Conservation (phyloP, 78 protist species). For the Goniomonas avonlea region DNA sequence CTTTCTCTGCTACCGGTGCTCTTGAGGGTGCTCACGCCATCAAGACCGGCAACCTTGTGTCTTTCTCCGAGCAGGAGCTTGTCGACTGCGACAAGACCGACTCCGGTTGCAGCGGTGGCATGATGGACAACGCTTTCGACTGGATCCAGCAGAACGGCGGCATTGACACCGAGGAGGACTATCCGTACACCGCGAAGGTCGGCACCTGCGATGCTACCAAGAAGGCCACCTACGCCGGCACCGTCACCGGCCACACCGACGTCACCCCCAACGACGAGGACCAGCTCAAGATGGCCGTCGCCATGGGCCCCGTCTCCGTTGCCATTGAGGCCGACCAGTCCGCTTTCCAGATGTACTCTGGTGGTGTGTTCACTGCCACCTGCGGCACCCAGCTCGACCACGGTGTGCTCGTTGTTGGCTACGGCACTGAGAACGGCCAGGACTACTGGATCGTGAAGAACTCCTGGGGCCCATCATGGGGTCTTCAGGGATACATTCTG, state of each 20-base stretch:
- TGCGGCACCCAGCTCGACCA: constrained; percentile 62
- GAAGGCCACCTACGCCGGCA: constrained; percentile 26
- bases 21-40: constrained; percentile 31
- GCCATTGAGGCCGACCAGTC: constrained; percentile 68
- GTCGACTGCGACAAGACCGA: constrained; percentile 35
- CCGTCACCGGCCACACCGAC: constrained; percentile 38
- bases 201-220: constrained; percentile 17
- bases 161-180: constrained; percentile 64
- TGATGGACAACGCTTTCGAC: constrained; percentile 41
- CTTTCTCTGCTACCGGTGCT: constrained; percentile 55
- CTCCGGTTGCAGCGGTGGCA: constrained; percentile 58
- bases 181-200: constrained; percentile 69
- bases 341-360: constrained; percentile 65
- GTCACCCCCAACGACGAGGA: constrained; percentile 47
- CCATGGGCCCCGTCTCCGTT: constrained; percentile 64
- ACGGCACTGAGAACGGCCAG: too few species aligned
- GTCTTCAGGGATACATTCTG: too few species aligned
- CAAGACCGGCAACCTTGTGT: neutral
- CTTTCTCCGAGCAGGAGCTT: constrained; percentile 34
- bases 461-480: neutral
- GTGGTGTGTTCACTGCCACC: constrained; percentile 58
- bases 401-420: constrained; percentile 80
- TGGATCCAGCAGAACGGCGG: constrained; percentile 52
- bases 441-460: too few species aligned
- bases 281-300: constrained; percentile 44